Evolutionary conservation across 2,329 filamentous ascomycete species (phyloP).

Genomic region (Fusarium graminum): DNA sequence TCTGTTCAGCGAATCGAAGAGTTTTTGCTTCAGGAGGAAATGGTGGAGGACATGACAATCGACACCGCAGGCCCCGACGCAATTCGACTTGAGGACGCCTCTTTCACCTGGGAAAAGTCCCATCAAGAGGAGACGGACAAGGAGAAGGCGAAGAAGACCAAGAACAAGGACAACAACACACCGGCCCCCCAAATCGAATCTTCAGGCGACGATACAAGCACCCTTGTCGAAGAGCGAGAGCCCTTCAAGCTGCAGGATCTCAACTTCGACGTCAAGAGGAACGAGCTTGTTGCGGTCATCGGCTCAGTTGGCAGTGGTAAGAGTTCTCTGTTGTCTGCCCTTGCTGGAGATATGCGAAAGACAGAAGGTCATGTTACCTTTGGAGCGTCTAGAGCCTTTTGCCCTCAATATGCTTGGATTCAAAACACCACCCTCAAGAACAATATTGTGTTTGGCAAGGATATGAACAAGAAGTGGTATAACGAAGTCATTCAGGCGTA

Average conservation of each 20-base stretch:
- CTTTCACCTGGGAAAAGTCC: constrained; percentile 88
- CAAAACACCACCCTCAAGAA: constrained; percentile 89
- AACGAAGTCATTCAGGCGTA: constrained; percentile 82
- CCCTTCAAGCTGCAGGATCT: constrained; percentile 81
- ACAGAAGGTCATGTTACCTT: constrained; percentile 79
- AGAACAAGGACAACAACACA: constrained; percentile 25
- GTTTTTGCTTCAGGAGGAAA: constrained; percentile 88
- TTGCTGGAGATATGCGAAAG: constrained; percentile 94
- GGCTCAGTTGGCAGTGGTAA: constrained; percentile 92
- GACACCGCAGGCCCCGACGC: constrained; percentile 73
- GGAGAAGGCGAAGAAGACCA: constrained; percentile 54
- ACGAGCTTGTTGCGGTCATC: constrained; percentile 87
- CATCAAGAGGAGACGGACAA: constrained; percentile 66
- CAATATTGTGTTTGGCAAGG: constrained; percentile 92
- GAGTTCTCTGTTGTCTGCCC: constrained; percentile 85
- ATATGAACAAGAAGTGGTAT: constrained; percentile 82
- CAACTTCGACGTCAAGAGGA: constrained; percentile 75
- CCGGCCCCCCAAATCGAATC: constrained; percentile 51
- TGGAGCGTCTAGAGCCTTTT: constrained; percentile 87
- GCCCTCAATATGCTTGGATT: constrained; percentile 98
- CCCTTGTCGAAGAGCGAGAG: constrained; percentile 68
- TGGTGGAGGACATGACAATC: constrained; percentile 74
- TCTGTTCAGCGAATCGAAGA: constrained; percentile 89
- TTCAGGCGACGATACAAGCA: constrained; percentile 65
- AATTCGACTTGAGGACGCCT: constrained; percentile 77